These are phyloP conservation scores for Gossypioides kirkii DNA, from an alignment of 345 rosid species.

Conservation along the genomic window DNA sequence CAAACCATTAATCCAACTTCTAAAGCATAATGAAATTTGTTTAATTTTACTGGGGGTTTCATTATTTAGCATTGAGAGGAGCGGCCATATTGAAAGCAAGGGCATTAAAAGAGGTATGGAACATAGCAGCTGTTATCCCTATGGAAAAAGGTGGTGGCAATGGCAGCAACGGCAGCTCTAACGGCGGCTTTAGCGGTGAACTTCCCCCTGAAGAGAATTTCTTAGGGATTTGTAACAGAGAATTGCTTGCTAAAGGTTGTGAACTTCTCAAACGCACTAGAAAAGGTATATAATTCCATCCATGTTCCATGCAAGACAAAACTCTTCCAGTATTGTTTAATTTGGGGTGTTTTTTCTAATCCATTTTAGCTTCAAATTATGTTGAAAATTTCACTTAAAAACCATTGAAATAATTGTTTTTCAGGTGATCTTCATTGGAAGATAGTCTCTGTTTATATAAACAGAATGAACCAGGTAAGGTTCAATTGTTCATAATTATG, in stretches of 20 bases:
- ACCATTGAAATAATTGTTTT: constrained; percentile 3
- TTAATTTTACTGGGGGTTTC: neutral
- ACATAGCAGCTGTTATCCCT: constrained; percentile 84
- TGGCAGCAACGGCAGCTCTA: constrained; percentile 60
- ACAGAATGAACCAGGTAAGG: constrained; percentile 69
- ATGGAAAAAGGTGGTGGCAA: constrained; percentile 54
- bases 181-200: constrained; percentile 73
- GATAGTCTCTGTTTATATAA: constrained; percentile 78
- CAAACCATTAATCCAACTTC: neutral
- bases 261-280: constrained; percentile 96
- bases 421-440: constrained; percentile 98
- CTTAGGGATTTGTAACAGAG: constrained; percentile 74
- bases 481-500: no score
- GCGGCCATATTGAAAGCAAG: constrained; percentile 84
- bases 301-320: neutral
- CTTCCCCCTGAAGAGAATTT: constrained; percentile 76
- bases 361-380: neutral
- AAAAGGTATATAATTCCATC: constrained; percentile 42
- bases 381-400: neutral
- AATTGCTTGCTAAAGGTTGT: constrained; percentile 81
- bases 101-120: constrained; percentile 83
- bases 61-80: constrained; percentile 71
- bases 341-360: neutral
- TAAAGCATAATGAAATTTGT: neutral
- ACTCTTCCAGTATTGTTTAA: neutral